These are phyloP conservation scores for Eruca vesicaria DNA, from an alignment of 441 rosid species.

Conservation along the genomic window DNA sequence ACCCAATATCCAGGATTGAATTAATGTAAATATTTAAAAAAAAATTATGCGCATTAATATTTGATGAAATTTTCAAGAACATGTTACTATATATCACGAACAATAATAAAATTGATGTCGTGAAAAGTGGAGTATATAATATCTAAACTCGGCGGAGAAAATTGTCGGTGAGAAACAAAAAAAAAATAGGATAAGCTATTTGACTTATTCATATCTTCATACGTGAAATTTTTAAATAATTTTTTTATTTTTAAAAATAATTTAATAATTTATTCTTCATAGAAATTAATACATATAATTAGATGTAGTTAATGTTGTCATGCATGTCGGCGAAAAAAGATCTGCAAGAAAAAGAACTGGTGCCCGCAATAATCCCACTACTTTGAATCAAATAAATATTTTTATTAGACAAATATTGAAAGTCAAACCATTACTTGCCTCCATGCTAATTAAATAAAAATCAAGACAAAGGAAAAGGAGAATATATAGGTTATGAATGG, in stretches of 20 bases:
- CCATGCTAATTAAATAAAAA: slow-evolving; percentile 14
- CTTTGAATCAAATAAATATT: slow-evolving; percentile 24
- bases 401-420: slow-evolving; percentile 10
- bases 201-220: not conserved
- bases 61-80: too few species aligned
- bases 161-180: too few species aligned
- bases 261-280: not conserved
- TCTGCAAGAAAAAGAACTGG: slow-evolving; percentile 9
- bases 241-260: too few species aligned
- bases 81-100: too few species aligned
- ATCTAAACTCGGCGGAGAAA: too few species aligned
- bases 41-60: too few species aligned
- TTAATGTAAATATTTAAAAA: too few species aligned
- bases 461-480: not conserved
- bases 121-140: too few species aligned
- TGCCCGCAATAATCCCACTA: slow-evolving; percentile 16
- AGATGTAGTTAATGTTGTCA: not conserved
- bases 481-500: too few species aligned
- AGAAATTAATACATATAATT: not conserved
- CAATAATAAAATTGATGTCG: too few species aligned
- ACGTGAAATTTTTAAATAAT: not conserved
- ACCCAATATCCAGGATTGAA: too few species aligned
- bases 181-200: not conserved
- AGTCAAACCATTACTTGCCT: slow-evolving; percentile 24
- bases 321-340: not conserved